Evolutionary conservation across 805 yeast genomes (phyloP).

Genomic region (Barnettozyma populi): DNA sequence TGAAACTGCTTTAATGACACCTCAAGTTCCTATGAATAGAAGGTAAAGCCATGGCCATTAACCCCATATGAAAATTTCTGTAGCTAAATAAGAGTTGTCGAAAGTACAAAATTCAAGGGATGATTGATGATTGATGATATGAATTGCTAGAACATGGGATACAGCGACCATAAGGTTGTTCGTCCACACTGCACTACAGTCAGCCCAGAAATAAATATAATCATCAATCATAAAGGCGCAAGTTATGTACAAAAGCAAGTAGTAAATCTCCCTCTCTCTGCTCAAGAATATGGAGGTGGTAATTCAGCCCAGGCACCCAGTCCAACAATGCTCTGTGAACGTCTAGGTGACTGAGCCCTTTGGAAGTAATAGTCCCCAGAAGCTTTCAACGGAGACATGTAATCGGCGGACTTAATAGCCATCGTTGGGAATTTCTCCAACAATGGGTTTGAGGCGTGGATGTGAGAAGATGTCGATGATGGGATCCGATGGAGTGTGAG

Average conservation of each 20-base stretch:
- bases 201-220: not conserved
- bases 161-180: no score
- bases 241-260: not conserved
- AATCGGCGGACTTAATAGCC: slow-evolving; percentile 4
- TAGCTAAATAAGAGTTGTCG: no score
- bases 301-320: slow-evolving; percentile 14
- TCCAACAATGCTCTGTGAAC: slow-evolving; percentile 23
- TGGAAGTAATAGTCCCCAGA: slow-evolving; percentile 12
- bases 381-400: slow-evolving; percentile 12
- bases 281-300: slow-evolving; percentile 14
- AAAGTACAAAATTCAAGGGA: no score
- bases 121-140: no score
- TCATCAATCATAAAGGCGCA: not conserved
- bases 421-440: slow-evolving; percentile 15
- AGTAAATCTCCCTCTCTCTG: not conserved
- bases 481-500: not conserved
- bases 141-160: no score
- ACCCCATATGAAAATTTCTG: no score
- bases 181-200: no score
- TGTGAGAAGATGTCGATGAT: not conserved
- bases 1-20: no score
- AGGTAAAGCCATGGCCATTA: no score
- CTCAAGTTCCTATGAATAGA: no score
- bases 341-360: slow-evolving; percentile 20
- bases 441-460: slow-evolving; percentile 8